Conservation (phyloP, 108 stramenopile genomes). For the Nannochloropsis oceanica region DNA sequence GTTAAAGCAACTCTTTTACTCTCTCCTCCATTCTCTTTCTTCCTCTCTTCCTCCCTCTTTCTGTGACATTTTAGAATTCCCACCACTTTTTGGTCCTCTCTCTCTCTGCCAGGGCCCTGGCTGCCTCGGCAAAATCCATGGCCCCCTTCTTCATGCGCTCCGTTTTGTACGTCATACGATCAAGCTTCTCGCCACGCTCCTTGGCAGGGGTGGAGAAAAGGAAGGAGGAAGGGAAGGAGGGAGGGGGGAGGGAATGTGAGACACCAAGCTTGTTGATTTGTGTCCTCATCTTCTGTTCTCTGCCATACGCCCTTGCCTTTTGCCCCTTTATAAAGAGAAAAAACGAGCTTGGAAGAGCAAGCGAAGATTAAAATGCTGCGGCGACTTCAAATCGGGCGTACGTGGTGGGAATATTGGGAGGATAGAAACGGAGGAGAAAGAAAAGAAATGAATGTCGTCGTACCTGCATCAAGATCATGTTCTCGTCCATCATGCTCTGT, state of each 20-base stretch:
- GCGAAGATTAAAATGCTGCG: too few species aligned
- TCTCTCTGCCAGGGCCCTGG: background rate
- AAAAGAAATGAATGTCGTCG: background rate
- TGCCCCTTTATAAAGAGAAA: too few species aligned
- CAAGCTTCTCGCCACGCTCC: background rate
- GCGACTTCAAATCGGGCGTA: too few species aligned
- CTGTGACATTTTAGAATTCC: background rate
- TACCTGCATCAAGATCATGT: background rate
- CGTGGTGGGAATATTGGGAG: too few species aligned
- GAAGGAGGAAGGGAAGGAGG: background rate
- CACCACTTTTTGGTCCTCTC: background rate
- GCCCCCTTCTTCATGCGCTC: background rate
- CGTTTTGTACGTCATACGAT: background rate
- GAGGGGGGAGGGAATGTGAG: too few species aligned
- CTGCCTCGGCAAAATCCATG: background rate
- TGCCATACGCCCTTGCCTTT: too few species aligned
- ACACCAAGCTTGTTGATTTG: too few species aligned
- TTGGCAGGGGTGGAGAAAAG: background rate
- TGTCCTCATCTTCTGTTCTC: too few species aligned
- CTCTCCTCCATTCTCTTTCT: too few species aligned
- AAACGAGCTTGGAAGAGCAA: too few species aligned
- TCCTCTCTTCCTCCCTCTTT: background rate
- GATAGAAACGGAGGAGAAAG: too few species aligned
- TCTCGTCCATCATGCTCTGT: background rate
- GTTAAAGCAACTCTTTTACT: too few species aligned